Conservation (phyloP, 371 early-diverging fungal species). For the Batrachochytrium dendrobatidis region DNA sequence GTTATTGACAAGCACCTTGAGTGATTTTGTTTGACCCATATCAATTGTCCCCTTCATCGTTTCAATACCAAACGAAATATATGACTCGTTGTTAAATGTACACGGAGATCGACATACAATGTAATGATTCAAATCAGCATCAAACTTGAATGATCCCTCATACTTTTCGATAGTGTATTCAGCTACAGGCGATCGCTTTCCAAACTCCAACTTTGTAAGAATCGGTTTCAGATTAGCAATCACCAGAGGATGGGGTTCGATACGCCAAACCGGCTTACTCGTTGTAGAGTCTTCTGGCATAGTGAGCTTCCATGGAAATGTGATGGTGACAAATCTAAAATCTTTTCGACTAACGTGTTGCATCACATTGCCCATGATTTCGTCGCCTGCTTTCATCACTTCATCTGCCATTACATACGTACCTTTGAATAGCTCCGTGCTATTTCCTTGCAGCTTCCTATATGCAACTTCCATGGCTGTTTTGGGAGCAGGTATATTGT, state of each 20-base stretch:
- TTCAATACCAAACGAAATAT: conserved; percentile 17
- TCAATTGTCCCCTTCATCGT: conserved; percentile 26
- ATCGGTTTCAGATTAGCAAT: conserved; percentile 26
- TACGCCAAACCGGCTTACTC: conserved; percentile 15
- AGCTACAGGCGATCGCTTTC: conserved; percentile 17
- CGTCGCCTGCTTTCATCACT: conserved; percentile 9
- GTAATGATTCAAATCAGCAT: conserved; percentile 7
- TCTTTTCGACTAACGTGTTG: conserved; percentile 8
- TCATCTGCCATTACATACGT: background rate
- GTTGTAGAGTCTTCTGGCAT: background rate
- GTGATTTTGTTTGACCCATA: conserved; percentile 16
- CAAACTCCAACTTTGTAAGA: conserved; percentile 20
- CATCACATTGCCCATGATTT: conserved; percentile 17
- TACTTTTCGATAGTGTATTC: conserved; percentile 28
- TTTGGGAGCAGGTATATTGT: conserved; percentile 5
- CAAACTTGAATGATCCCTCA: conserved; percentile 22
- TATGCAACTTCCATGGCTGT: conserved; percentile 20
- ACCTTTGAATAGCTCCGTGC: conserved; percentile 1
- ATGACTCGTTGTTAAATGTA: background rate
- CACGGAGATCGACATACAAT: background rate
- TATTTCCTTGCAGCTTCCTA: conserved; percentile 6
- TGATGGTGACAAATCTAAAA: conserved; percentile 14
- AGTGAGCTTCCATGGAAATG: conserved; percentile 18
- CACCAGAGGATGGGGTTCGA: conserved; percentile 16
- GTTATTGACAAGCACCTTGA: conserved; percentile 15